A percentile compares a stretch with the other conserved stretches of the same genome.
phyloP scores from a whole-genome alignment of 176 grass and related monocot species.

The Eleusine coracana region DNA sequence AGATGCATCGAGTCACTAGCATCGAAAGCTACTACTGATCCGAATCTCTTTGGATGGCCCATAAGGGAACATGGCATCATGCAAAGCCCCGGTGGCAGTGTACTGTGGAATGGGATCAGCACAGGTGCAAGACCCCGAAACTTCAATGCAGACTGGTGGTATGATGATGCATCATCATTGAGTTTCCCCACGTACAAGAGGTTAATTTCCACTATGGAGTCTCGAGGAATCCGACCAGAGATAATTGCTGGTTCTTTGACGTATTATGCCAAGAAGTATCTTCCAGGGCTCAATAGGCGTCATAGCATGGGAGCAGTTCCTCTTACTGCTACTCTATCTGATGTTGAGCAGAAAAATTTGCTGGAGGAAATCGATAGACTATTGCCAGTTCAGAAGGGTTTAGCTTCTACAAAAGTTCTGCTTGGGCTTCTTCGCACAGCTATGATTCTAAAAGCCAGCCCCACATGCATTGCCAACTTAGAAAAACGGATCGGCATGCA shows the following conservation, averaged over 20 bases:
- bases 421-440: conserved; percentile 80
- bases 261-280: conserved; percentile 72
- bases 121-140: conserved; percentile 77
- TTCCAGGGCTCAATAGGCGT: conserved; percentile 82
- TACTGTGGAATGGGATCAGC: conserved; percentile 94
- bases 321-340: conserved; percentile 52
- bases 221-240: conserved; percentile 63
- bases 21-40: conserved; percentile 70
- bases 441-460: conserved; percentile 70
- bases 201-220: conserved; percentile 79
- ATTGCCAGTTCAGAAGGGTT: conserved; percentile 68
- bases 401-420: conserved; percentile 71
- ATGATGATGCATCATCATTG: conserved; percentile 73
- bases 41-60: conserved; percentile 88
- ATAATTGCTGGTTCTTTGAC: conserved; percentile 76
- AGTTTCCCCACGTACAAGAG: conserved; percentile 78
- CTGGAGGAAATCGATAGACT: conserved; percentile 74
- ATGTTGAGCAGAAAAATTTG: conserved; percentile 76
- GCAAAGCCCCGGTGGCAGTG: conserved; percentile 86
- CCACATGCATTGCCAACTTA: conserved; percentile 70
- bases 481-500: conserved; percentile 84
- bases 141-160: conserved; percentile 94
- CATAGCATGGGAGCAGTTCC: conserved; percentile 52
- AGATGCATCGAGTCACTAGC: conserved; percentile 89
- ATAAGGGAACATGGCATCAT: conserved; percentile 69